These are phyloP conservation scores for Vinca minor DNA, from an alignment of 257 asterid species.

Conservation along the genomic window DNA sequence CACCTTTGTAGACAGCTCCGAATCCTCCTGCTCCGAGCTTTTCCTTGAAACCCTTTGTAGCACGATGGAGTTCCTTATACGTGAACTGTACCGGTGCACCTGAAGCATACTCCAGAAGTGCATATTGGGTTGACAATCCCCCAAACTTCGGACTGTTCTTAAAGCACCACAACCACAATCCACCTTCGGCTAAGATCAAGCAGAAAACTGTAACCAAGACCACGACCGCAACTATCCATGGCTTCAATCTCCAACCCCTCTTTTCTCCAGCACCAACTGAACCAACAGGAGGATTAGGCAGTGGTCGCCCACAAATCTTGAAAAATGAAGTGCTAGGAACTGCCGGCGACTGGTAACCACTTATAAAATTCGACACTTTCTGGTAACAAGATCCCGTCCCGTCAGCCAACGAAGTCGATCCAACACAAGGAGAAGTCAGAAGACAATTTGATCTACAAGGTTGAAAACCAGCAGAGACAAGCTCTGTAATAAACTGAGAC, in stretches of 20 bases:
- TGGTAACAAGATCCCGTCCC: constrained; percentile 70
- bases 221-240: constrained; percentile 61
- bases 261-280: constrained; percentile 10
- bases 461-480: constrained; percentile 36
- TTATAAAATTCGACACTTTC: constrained; percentile 38
- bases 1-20: constrained; percentile 68
- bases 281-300: constrained; percentile 44
- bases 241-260: constrained; percentile 40
- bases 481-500: constrained; percentile 35
- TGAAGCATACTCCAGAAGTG: constrained; percentile 84
- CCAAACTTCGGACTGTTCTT: constrained; percentile 48
- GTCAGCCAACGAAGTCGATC: constrained; percentile 71
- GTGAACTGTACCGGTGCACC: constrained; percentile 86
- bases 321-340: constrained; percentile 75
- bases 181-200: constrained; percentile 43
- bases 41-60: constrained; percentile 71
- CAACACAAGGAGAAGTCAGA: constrained; percentile 34
- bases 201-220: constrained; percentile 44
- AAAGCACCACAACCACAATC: constrained; percentile 75
- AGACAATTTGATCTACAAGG: constrained; percentile 62
- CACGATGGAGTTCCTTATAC: constrained; percentile 57
- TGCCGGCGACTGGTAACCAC: constrained; percentile 65
- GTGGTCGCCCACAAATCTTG: constrained; percentile 51
- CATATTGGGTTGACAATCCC: constrained; percentile 47
- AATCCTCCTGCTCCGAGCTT: constrained; percentile 90